Percentiles rank a stretch among this genome's conserved stretches.
Evolutionary conservation across 2,329 filamentous ascomycete species (phyloP).

Genomic region (Cladosporium sp.): DNA sequence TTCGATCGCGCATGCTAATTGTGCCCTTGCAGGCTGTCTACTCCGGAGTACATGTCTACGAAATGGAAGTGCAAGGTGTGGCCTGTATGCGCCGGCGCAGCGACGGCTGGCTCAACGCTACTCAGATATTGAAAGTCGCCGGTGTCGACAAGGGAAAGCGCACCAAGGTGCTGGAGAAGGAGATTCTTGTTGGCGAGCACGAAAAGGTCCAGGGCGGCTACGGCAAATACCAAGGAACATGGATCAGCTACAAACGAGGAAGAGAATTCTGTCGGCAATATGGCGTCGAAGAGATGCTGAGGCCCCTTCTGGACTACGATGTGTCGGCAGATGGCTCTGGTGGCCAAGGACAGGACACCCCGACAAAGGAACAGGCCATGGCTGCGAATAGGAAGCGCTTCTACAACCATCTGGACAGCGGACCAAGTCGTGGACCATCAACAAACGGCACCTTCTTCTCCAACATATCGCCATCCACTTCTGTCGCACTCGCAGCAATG

Average conservation of each 20-base stretch:
- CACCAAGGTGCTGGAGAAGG: slow-evolving; percentile 96
- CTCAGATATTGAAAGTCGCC: slow-evolving; percentile 95
- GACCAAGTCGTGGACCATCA: slow-evolving; percentile 41
- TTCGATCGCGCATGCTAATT: slow-evolving; percentile 3
- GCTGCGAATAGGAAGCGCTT: slow-evolving; percentile 85
- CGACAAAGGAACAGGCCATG: slow-evolving; percentile 98
- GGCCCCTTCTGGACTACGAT: slow-evolving; percentile 76
- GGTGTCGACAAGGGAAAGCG: slow-evolving; percentile 97
- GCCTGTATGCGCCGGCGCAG: slow-evolving; percentile 94
- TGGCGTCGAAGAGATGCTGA: slow-evolving; percentile 73
- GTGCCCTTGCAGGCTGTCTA: slow-evolving; percentile 68
- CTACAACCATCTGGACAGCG: slow-evolving; percentile 68
- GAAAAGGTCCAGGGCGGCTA: slow-evolving; percentile 99
- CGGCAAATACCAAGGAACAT: slow-evolving; percentile 98
- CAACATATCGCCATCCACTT: slow-evolving; percentile 91
- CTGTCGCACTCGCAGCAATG: slow-evolving; percentile 90
- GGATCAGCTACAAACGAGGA: slow-evolving; percentile 92
- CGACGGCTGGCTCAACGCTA: slow-evolving; percentile 97
- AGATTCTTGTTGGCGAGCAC: slow-evolving; percentile 92
- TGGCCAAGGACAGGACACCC: slow-evolving; percentile 79
- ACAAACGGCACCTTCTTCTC: slow-evolving; percentile 90
- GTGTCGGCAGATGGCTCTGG: slow-evolving; percentile 72
- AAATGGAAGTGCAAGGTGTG: slow-evolving; percentile 93
- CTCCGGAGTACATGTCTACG: slow-evolving; percentile 93
- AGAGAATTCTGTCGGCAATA: slow-evolving; percentile 84